These are phyloP conservation scores for Oleoguttula mirabilis DNA, from an alignment of 495 filamentous ascomycete species.

Conservation along the genomic window DNA sequence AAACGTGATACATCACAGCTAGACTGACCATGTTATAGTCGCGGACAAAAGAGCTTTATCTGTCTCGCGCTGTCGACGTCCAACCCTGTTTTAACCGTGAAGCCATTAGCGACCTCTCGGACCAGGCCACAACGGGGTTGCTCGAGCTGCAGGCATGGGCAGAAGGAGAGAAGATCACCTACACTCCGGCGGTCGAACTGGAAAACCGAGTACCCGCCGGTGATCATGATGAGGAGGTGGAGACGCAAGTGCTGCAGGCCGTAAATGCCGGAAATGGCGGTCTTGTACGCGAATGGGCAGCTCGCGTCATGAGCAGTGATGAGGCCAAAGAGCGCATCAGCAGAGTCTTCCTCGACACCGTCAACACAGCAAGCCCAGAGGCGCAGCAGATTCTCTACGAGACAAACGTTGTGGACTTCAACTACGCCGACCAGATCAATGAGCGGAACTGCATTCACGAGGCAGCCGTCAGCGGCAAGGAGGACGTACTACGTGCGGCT, in stretches of 20 bases:
- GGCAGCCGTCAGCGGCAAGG: constrained; percentile 77
- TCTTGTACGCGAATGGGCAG: constrained; percentile 51
- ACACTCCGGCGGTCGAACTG: constrained; percentile 32
- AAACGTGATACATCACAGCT: neutral
- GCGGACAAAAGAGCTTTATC: constrained; percentile 91
- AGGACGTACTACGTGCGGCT: constrained; percentile 61
- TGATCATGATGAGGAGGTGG: constrained; percentile 69
- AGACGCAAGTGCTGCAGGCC: constrained; percentile 77
- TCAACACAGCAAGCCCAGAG: constrained; percentile 70
- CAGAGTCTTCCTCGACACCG: constrained; percentile 73
- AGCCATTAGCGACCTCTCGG: constrained; percentile 89
- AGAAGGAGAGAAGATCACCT: constrained; percentile 81
- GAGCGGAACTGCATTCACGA: constrained; percentile 93
- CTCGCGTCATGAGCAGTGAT: constrained; percentile 40
- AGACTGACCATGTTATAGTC: constrained; percentile 40
- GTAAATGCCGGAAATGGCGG: constrained; percentile 60
- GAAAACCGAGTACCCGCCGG: constrained; percentile 31
- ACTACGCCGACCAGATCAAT: constrained; percentile 91
- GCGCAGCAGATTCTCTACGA: constrained; percentile 64
- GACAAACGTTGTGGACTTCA: constrained; percentile 71
- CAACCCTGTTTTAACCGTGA: constrained; percentile 96
- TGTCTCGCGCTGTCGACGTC: constrained; percentile 90
- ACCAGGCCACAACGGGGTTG: constrained; percentile 85
- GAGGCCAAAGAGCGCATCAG: constrained; percentile 64
- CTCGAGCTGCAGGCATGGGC: constrained; percentile 93